Conservation (phyloP, 495 filamentous ascomycete genomes). For the Neurospora sp. region DNA sequence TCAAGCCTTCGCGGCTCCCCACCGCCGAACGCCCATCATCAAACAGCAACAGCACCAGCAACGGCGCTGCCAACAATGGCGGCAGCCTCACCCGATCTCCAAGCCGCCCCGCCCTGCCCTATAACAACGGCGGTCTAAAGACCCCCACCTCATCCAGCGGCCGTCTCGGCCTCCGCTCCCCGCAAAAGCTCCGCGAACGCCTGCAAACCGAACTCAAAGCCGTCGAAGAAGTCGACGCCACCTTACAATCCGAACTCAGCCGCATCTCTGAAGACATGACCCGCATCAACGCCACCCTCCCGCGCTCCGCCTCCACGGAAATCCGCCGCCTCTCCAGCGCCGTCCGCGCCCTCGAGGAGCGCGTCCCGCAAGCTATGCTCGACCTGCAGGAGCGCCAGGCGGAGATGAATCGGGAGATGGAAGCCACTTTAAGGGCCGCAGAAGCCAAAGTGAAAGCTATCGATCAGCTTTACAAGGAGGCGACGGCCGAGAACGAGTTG, state of each 20-base stretch:
- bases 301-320: slow-evolving; percentile 28
- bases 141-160: slow-evolving; percentile 26
- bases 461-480: slow-evolving; percentile 81
- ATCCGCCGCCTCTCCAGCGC: slow-evolving; percentile 43
- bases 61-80: neutral
- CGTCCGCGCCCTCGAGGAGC: slow-evolving; percentile 53
- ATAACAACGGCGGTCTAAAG: neutral
- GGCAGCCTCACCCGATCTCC: neutral
- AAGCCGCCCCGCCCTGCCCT: neutral
- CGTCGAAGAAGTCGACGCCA: slow-evolving; percentile 55
- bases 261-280: slow-evolving; percentile 78
- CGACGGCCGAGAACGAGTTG: slow-evolving; percentile 86
- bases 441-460: slow-evolving; percentile 74
- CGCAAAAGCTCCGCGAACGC: slow-evolving; percentile 86
- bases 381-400: slow-evolving; percentile 52
- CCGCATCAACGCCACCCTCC: slow-evolving; percentile 40
- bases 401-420: slow-evolving; percentile 55
- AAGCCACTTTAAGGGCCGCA: slow-evolving; percentile 55
- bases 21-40: neutral
- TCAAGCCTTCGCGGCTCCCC: slow-evolving; percentile 25
- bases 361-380: slow-evolving; percentile 48
- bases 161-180: slow-evolving; percentile 78
- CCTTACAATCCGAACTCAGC: slow-evolving; percentile 64
- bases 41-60: neutral
- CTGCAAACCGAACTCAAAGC: slow-evolving; percentile 70